Evolutionary conservation across 192 early-diverging fungal genomes (phyloP).

Genomic region (Chytriomyces confervae): DNA sequence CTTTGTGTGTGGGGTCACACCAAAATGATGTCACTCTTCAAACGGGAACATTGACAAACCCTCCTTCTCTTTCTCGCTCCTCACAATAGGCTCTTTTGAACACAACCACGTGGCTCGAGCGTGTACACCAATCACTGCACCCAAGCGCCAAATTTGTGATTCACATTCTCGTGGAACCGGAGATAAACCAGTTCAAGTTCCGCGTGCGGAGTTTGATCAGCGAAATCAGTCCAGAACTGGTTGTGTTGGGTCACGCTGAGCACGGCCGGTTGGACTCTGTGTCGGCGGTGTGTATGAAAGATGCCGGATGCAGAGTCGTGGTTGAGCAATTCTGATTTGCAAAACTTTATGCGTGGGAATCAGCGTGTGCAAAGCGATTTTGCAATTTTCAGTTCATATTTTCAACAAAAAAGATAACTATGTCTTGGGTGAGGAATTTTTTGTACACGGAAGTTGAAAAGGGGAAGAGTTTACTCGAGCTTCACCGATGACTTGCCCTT

Average conservation of each 20-base stretch:
- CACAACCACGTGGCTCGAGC: neutral
- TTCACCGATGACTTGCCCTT: no score
- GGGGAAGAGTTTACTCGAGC: no score
- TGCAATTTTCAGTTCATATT: no score
- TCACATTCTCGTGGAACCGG: conserved; percentile 14
- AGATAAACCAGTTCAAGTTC: neutral
- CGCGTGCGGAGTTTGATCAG: neutral
- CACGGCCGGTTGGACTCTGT: neutral
- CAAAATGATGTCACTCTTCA: no score
- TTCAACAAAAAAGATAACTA: no score
- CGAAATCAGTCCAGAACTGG: neutral
- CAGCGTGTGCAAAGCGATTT: no score
- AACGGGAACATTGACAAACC: neutral
- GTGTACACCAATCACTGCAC: neutral
- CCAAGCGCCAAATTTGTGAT: neutral
- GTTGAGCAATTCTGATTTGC: neutral
- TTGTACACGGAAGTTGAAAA: no score
- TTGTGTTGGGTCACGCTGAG: neutral
- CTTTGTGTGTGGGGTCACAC: neutral
- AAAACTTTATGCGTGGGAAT: no score
- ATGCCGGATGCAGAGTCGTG: conserved; percentile 17
- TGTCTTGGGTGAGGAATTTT: no score
- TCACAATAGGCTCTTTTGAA: conserved; percentile 1
- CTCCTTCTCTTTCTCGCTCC: neutral
- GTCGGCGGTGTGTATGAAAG: neutral